Conservation (phyloP, 768 basidiomycete genomes). For the Lactifluus volemus region DNA sequence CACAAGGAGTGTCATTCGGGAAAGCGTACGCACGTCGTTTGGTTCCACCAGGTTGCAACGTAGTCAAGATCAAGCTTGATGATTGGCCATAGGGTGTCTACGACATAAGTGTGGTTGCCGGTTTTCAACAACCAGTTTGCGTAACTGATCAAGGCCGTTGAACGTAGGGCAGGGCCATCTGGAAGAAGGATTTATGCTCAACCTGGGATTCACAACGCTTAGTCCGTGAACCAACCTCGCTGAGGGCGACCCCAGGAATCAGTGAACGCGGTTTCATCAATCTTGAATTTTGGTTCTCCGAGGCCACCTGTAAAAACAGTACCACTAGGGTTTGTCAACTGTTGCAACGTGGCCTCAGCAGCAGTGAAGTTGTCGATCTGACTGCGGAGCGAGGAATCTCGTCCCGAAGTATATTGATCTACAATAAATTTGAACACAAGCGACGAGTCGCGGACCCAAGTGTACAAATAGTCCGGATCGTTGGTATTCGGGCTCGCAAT, state of each 20-base stretch:
- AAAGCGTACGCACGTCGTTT: conserved; percentile 37
- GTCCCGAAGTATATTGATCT: conserved; percentile 43
- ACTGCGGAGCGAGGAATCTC: conserved; percentile 39
- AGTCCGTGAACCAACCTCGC: conserved; percentile 35
- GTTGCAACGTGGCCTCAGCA: conserved; percentile 51
- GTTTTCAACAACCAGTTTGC: conserved; percentile 56
- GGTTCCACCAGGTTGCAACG: conserved; percentile 60
- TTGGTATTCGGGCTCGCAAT: conserved; percentile 33
- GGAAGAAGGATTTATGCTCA: neutral
- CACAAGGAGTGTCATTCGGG: neutral
- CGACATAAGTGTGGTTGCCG: conserved; percentile 42
- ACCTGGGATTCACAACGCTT: neutral
- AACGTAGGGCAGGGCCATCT: conserved; percentile 73
- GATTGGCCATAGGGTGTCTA: conserved; percentile 55
- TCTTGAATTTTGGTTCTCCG: conserved; percentile 73
- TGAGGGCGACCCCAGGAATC: conserved; percentile 47
- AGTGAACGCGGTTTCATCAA: conserved; percentile 46
- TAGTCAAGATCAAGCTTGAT: conserved; percentile 71
- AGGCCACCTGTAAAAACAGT: conserved; percentile 58
- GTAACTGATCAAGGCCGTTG: conserved; percentile 60
- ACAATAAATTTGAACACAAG: conserved; percentile 57
- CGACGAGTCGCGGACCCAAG: conserved; percentile 71
- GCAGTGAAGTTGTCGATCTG: conserved; percentile 52
- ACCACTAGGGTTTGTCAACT: conserved; percentile 63
- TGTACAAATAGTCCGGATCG: conserved; percentile 55